A percentile compares a stretch with the other conserved stretches of the same genome.
Evolutionary conservation across 768 basidiomycete genomes (phyloP).

Genomic region (Mycena capillaripes): DNA sequence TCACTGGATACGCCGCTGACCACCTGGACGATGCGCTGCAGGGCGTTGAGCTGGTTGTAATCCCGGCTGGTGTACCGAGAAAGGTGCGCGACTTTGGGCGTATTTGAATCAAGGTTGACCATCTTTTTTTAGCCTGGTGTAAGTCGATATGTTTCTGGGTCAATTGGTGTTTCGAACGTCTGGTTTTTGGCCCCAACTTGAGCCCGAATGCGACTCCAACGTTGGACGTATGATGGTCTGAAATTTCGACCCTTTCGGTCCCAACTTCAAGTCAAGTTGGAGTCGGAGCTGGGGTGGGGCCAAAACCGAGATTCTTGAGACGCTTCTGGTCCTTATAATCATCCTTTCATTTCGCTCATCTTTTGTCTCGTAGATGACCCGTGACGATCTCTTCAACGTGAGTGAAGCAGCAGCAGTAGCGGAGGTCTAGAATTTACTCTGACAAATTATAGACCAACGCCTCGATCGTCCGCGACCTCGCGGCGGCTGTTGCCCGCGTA

Average conservation of each 20-base stretch:
- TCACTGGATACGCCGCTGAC: constrained; percentile 85
- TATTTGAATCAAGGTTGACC: constrained; percentile 17
- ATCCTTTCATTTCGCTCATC: constrained; percentile 39
- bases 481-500: constrained; percentile 86
- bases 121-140: constrained; percentile 78
- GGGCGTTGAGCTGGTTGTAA: constrained; percentile 93
- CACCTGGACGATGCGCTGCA: constrained; percentile 92
- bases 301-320: no score
- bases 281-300: no score
- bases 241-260: no score
- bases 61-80: constrained; percentile 98
- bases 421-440: neutral
- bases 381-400: constrained; percentile 96
- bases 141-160: constrained; percentile 54
- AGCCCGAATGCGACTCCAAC: no score
- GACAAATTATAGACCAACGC: constrained; percentile 83
- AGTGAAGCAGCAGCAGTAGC: constrained; percentile 51
- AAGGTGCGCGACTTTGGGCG: constrained; percentile 72
- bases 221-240: no score
- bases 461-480: constrained; percentile 97
- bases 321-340: neutral
- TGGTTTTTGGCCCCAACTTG: neutral
- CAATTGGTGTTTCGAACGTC: neutral
- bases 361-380: constrained; percentile 81
- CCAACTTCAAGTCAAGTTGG: no score